Evolutionary conservation across 768 basidiomycete genomes (phyloP).

Genomic region (Kwoniella europaea): DNA sequence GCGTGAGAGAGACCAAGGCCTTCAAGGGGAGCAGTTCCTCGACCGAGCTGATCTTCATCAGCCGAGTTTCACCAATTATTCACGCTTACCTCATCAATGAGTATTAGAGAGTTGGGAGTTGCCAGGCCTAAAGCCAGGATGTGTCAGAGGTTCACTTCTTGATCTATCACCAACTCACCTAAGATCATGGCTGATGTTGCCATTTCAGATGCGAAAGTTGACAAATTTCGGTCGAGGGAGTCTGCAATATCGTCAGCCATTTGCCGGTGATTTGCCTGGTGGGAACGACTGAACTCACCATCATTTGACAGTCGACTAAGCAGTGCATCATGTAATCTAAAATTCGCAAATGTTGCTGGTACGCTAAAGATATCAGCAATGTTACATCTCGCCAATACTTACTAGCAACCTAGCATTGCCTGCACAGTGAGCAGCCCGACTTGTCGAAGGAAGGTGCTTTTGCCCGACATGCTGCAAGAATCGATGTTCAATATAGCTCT

Average conservation of each 20-base stretch:
- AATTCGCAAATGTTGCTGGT: constrained; percentile 90
- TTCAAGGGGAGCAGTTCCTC: constrained; percentile 79
- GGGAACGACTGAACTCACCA: constrained; percentile 34
- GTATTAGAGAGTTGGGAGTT: constrained; percentile 70
- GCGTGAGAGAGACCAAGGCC: constrained; percentile 63
- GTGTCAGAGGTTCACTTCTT: neutral
- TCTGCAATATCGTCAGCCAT: constrained; percentile 60
- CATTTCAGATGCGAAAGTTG: constrained; percentile 97
- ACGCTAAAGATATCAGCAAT: constrained; percentile 60
- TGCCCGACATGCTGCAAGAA: constrained; percentile 74
- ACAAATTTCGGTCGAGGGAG: constrained; percentile 82
- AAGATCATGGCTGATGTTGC: constrained; percentile 87
- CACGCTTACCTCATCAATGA: constrained; percentile 74
- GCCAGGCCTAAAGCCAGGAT: constrained; percentile 63
- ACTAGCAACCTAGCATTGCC: constrained; percentile 86
- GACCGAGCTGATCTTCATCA: constrained; percentile 65
- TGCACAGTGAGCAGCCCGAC: constrained; percentile 80
- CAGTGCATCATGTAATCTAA: constrained; percentile 83
- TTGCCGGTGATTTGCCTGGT: too few relatives aligned
- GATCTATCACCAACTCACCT: constrained; percentile 61
- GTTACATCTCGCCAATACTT: constrained; percentile 22
- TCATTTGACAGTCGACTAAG: constrained; percentile 90
- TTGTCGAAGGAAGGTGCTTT: constrained; percentile 91
- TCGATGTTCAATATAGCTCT: neutral
- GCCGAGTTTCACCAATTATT: neutral